A percentile compares a stretch with the other conserved stretches of the same genome.
phyloP scores from a whole-genome alignment of 352 stramenopile species.

The Globisporangium viniferum region DNA sequence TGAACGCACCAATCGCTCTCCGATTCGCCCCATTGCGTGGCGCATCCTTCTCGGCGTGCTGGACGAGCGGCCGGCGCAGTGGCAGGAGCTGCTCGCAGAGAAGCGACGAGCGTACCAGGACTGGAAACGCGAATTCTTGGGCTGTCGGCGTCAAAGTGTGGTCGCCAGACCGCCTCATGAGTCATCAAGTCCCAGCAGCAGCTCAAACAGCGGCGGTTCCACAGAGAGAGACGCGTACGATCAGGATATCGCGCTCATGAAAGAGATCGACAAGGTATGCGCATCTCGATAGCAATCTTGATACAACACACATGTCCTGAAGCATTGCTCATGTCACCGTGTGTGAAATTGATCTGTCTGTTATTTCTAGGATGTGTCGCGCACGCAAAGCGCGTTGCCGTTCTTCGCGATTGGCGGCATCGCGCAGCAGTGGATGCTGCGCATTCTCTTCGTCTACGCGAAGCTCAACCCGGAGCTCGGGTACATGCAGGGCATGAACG shows the following conservation, averaged over 20 bases:
- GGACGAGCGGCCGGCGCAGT: slow-evolving; percentile 15
- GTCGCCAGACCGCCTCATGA: neutral
- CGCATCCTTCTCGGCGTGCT: slow-evolving; percentile 39
- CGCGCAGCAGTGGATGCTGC: slow-evolving; percentile 63
- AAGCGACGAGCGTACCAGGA: slow-evolving; percentile 26
- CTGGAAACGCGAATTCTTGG: slow-evolving; percentile 39
- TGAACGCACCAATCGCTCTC: neutral
- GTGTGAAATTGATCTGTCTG: neutral
- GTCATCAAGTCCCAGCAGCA: neutral
- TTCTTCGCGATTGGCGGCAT: slow-evolving; percentile 51
- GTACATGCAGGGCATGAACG: slow-evolving; percentile 96
- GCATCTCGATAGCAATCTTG: neutral
- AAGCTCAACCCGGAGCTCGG: slow-evolving; percentile 77
- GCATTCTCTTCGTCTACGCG: slow-evolving; percentile 72
- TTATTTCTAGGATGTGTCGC: slow-evolving; percentile 43
- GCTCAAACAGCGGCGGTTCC: neutral
- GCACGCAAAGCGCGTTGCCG: slow-evolving; percentile 46
- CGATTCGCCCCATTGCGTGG: slow-evolving; percentile 32
- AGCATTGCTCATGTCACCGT: neutral
- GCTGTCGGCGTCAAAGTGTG: slow-evolving; percentile 15
- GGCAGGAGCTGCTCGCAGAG: slow-evolving; percentile 18
- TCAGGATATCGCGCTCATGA: slow-evolving; percentile 41
- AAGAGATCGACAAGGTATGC: slow-evolving; percentile 64
- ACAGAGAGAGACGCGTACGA: slow-evolving; percentile 13
- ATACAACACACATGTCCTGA: neutral